Percentiles rank a stretch among this genome's conserved stretches.
Conservation (phyloP, 208 protist species). For the Leishmania tropica region DNA sequence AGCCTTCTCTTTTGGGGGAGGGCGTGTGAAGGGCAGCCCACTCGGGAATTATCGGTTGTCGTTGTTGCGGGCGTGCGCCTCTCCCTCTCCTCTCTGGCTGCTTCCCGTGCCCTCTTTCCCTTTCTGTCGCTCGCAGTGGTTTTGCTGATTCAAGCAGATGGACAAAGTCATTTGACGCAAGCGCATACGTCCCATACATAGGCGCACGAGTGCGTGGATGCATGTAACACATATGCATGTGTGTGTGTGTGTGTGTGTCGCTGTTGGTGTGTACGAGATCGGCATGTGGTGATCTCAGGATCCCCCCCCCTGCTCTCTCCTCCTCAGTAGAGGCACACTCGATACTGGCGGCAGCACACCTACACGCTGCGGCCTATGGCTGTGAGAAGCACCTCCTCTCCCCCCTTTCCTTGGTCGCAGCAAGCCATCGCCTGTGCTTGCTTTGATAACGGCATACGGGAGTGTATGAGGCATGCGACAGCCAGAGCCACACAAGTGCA, state of each 20-base stretch:
- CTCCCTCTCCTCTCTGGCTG: neutral
- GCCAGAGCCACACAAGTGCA: neutral
- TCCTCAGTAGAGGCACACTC: neutral
- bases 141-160: neutral
- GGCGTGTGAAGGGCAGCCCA: neutral
- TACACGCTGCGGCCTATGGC: neutral
- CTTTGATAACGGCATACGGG: neutral
- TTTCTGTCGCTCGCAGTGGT: neutral
- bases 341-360: neutral
- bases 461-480: neutral
- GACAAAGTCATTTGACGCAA: neutral
- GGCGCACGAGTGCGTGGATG: neutral
- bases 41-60: neutral
- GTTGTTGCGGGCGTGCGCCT: neutral
- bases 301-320: neutral
- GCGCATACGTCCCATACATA: neutral
- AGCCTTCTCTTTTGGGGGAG: neutral
- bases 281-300: neutral
- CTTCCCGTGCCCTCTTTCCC: neutral
- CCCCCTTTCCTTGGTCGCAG: neutral
- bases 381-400: neutral
- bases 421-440: neutral
- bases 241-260: no score
- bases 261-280: neutral
- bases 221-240: no score